Evolutionary conservation across 768 basidiomycete genomes (phyloP), one percentile per base, ranked within the genome.

Genomic region (Xerocomus brunneocitrinus): DNA sequence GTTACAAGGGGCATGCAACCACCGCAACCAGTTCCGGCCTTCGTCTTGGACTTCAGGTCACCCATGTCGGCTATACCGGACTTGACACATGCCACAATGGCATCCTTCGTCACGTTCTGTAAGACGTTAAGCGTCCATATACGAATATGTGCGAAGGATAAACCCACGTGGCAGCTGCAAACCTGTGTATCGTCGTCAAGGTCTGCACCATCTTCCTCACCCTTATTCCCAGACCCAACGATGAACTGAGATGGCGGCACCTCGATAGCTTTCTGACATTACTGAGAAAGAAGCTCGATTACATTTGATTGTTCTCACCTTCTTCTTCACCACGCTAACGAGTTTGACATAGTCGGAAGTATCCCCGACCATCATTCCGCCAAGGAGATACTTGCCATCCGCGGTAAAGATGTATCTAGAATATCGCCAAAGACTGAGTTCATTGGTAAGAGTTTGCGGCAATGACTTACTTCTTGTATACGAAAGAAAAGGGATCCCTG

Each of bases 361-460:
- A 60, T 87, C 84, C 3, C 87, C 87, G n/a, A 90, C 79, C 85
- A 89, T 85, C 79, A 87, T 86, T 4, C 87, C 87, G 12, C 87
- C 87, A 4, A 90, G 69, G 12, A 90, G 72, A 58, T 85, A 76
- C 66, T 84, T 82, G 10, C 87, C 87, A 61, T 89, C 85, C 8
- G 76, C 76, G 10, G 78, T 83, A 64, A 89, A 89, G 40, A 89
- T 79, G 56, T 85, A 87, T 62, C 75, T 76, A 34, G 47, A 8
- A 12, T 46, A 32, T 7, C n/a, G 5, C 32, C 31, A 12, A 47
- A 12, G 50, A 7, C 25, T 39, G 32, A 57, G n/a, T 14, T 24
- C 22, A 19, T 25, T 5, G 4, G 22, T 34, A 36, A 28, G 22
- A 25, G 24, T 5, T 22, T 31, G 14, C 1, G 8, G 28, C 13